Evolutionary conservation across 148 eudicot genomes (phyloP).

Genomic region (Diospyros kaki): DNA sequence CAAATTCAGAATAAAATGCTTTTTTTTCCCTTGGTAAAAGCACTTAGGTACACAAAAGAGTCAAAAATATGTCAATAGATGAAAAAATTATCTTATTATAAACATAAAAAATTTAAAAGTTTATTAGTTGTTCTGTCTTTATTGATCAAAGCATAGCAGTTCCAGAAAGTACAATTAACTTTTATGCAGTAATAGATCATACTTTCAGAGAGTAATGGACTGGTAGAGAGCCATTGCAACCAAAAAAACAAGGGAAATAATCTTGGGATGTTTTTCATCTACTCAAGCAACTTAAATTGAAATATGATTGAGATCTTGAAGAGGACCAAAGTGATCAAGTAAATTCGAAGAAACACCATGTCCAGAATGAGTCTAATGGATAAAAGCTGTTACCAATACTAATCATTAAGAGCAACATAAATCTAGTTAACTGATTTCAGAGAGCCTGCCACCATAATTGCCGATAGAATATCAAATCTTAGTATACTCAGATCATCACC

Average conservation of each 20-base stretch:
- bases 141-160: not conserved
- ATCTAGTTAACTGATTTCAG: not conserved
- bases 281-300: not conserved
- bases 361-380: not conserved
- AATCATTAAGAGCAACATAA: not conserved
- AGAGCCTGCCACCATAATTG: not conserved
- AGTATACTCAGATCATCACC: not conserved
- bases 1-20: too few relatives aligned
- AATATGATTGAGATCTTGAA: not conserved
- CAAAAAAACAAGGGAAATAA: not conserved
- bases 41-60: not conserved
- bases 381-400: not conserved
- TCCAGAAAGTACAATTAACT: not conserved
- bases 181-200: too few relatives aligned
- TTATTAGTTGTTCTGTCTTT: not conserved
- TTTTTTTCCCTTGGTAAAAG: not conserved
- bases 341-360: not conserved
- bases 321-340: not conserved
- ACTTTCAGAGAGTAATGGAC: not conserved
- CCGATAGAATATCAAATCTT: not conserved
- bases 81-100: not conserved
- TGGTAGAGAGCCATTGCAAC: not conserved
- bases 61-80: not conserved
- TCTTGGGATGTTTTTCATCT: not conserved
- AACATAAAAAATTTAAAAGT: not conserved